These are phyloP conservation scores for Hondaea fermentalgiana DNA, from an alignment of 108 stramenopile genomes.

Conservation along the genomic window DNA sequence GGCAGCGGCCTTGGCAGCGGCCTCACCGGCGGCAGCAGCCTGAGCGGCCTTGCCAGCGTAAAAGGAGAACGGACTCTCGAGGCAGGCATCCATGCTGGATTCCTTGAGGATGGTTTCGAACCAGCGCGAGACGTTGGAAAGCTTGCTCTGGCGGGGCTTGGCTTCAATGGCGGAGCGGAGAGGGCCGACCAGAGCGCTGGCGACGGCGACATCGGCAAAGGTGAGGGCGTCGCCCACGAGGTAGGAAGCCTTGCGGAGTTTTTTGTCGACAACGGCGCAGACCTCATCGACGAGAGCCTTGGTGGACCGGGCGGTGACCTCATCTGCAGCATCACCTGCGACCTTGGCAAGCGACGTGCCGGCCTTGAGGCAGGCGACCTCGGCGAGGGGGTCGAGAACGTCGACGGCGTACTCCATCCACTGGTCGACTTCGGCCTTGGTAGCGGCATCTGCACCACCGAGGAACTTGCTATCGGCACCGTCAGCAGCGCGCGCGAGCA, in stretches of 20 bases:
- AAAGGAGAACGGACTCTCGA: background rate
- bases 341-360: slow-evolving; percentile 19
- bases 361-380: slow-evolving; percentile 13
- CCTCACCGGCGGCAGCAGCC: background rate
- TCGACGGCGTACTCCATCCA: slow-evolving; percentile 40
- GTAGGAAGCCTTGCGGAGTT: slow-evolving; percentile 5
- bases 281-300: background rate
- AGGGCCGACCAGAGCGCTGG: slow-evolving; percentile 8
- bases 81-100: background rate
- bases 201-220: slow-evolving; percentile 45
- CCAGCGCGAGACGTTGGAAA: slow-evolving; percentile 35
- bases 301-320: slow-evolving; percentile 7
- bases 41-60: background rate
- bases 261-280: background rate
- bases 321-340: slow-evolving; percentile 19
- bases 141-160: background rate
- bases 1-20: background rate
- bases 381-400: slow-evolving; percentile 28
- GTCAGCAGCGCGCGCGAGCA: background rate
- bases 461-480: background rate
- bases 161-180: background rate
- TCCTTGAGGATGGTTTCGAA: slow-evolving; percentile 30
- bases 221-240: slow-evolving; percentile 36
- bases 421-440: slow-evolving; percentile 37
- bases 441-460: slow-evolving; percentile 18